phyloP scores from a whole-genome alignment of 2,329 filamentous ascomycete species.

The Coniochaeta pulveracea region DNA sequence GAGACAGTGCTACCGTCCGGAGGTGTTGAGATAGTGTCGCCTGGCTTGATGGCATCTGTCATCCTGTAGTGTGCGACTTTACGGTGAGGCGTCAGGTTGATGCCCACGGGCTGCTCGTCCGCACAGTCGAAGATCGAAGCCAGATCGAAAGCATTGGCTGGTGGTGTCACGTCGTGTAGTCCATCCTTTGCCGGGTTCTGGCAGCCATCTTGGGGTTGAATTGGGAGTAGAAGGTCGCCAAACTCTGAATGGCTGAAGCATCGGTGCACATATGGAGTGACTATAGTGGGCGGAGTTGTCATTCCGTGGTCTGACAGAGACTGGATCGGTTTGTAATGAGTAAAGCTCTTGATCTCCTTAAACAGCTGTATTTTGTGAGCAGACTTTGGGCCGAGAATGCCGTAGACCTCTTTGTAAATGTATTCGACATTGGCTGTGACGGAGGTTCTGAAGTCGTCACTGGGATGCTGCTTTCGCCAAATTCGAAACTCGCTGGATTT shows the following conservation, averaged over 20 bases:
- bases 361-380: constrained; percentile 35
- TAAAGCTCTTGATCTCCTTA: constrained; percentile 33
- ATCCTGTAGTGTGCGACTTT: constrained; percentile 12
- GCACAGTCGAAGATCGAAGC: constrained; percentile 12
- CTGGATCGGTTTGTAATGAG: constrained; percentile 16
- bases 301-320: constrained; percentile 1
- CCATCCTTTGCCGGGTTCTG: no score
- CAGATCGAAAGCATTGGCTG: constrained; percentile 6
- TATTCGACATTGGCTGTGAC: constrained; percentile 50
- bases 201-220: neutral
- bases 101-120: neutral
- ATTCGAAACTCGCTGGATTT: constrained; percentile 26
- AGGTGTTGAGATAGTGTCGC: constrained; percentile 36
- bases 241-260: constrained; percentile 56
- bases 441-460: constrained; percentile 50
- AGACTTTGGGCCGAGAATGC: constrained; percentile 24
- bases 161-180: no score
- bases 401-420: constrained; percentile 51
- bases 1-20: constrained; percentile 35
- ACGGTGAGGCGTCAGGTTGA: constrained; percentile 1
- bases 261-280: constrained; percentile 57
- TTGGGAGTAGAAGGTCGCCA: constrained; percentile 30
- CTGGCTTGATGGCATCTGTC: constrained; percentile 24
- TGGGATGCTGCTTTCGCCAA: constrained; percentile 42
- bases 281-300: constrained; percentile 37